These are phyloP conservation scores for Camellia lanceoleosa DNA, from an alignment of 148 eudicot genomes.

Conservation along the genomic window DNA sequence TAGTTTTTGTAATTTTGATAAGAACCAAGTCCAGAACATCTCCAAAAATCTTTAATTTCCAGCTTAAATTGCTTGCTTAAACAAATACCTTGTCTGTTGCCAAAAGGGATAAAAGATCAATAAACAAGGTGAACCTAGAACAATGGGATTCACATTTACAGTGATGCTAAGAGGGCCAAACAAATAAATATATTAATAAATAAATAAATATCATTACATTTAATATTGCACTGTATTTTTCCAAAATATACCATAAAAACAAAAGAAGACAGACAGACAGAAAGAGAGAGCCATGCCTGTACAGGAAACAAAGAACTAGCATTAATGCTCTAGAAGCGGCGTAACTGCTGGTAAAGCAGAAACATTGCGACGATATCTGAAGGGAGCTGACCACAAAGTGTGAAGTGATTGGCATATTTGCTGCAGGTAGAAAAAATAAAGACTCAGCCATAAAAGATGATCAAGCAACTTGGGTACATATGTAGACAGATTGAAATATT, in stretches of 20 bases:
- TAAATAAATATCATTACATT: neutral
- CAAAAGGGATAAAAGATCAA: neutral
- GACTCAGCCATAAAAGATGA: neutral
- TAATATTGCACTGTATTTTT: neutral
- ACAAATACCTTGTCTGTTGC: neutral
- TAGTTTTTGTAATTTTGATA: neutral
- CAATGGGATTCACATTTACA: neutral
- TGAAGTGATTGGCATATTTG: constrained; percentile 90
- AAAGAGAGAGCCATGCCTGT: constrained; percentile 39
- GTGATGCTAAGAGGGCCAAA: constrained; percentile 8
- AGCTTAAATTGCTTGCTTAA: neutral
- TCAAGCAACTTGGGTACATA: constrained; percentile 9
- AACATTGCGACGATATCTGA: constrained; percentile 73
- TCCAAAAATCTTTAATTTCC: neutral
- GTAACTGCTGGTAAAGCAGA: constrained; percentile 79
- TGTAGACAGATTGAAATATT: neutral
- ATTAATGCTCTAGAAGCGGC: constrained; percentile 80
- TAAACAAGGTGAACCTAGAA: no score
- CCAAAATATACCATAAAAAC: neutral
- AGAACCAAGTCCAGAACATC: neutral
- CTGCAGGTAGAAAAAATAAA: constrained; percentile 40
- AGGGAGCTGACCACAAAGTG: constrained; percentile 95
- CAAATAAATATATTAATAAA: neutral
- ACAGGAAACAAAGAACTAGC: constrained; percentile 79
- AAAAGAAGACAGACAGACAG: neutral